Percentiles rank a stretch among this genome's conserved stretches.
phyloP scores from a whole-genome alignment of 805 yeast genomes.

The Hanseniaspora pseudoguilliermondii region DNA sequence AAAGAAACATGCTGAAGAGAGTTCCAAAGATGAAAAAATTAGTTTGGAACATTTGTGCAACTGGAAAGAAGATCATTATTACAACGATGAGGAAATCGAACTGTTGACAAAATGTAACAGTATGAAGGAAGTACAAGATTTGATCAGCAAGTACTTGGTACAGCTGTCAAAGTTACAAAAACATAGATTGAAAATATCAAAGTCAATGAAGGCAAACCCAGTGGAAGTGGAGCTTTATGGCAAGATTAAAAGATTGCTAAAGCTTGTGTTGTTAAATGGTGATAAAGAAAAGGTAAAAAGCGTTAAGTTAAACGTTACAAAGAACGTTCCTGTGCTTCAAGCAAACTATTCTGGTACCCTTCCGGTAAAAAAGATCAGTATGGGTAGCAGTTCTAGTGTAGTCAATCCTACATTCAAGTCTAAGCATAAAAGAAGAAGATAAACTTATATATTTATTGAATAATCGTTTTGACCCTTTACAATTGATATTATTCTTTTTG shows the following conservation, averaged over 20 bases:
- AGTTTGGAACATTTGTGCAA: conserved; percentile 31
- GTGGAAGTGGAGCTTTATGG: conserved; percentile 34
- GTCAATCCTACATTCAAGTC: background rate
- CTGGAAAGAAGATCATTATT: conserved; percentile 39
- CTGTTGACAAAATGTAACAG: conserved; percentile 31
- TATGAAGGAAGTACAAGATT: conserved; percentile 26
- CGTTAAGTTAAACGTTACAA: conserved; percentile 14
- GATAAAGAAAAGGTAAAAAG: conserved; percentile 4
- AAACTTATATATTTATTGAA: too few species aligned
- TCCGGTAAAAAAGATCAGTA: conserved; percentile 40
- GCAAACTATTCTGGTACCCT: conserved; percentile 66
- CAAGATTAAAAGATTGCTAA: conserved; percentile 35
- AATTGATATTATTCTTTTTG: background rate
- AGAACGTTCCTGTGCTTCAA: conserved; percentile 53
- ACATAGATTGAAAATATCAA: conserved; percentile 27
- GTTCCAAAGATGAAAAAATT: conserved; percentile 8
- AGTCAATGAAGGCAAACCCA: conserved; percentile 29
- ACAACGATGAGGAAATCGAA: conserved; percentile 42
- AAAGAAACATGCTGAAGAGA: conserved; percentile 11
- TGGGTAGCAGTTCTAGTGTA: background rate
- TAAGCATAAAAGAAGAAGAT: background rate
- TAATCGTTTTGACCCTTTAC: background rate
- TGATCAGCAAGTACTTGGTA: conserved; percentile 34
- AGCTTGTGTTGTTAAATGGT: conserved; percentile 31
- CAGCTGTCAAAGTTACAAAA: conserved; percentile 42